phyloP scores from a whole-genome alignment of 768 basidiomycete species.

The Galerina sulciceps region DNA sequence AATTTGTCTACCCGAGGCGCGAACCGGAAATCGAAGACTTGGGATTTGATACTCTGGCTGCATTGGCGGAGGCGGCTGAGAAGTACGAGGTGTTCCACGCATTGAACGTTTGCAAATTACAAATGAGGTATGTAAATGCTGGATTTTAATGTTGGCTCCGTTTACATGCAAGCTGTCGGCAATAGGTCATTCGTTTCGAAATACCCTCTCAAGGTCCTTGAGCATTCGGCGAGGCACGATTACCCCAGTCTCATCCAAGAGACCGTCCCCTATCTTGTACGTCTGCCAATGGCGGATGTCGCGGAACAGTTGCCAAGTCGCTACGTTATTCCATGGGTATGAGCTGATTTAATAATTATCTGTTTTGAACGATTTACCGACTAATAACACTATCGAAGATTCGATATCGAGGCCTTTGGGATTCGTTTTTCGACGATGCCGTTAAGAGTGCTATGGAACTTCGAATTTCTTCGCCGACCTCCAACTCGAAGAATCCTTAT shows the following conservation, averaged over 20 bases:
- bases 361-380: background rate
- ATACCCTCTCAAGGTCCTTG: constrained; percentile 21
- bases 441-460: constrained; percentile 2
- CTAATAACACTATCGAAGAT: background rate
- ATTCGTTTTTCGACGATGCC: constrained; percentile 12
- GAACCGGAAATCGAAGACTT: constrained; percentile 24
- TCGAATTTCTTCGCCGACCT: background rate
- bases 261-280: constrained; percentile 21
- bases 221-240: constrained; percentile 25
- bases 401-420: constrained; percentile 12
- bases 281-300: constrained; percentile 9
- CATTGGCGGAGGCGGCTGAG: constrained; percentile 30
- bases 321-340: constrained; percentile 22
- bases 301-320: constrained; percentile 12
- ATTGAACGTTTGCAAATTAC: constrained; percentile 25
- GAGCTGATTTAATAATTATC: background rate
- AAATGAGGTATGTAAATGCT: constrained; percentile 22
- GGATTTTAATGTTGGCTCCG: background rate
- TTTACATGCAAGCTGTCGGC: background rate
- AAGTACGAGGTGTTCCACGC: constrained; percentile 32
- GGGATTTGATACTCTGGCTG: constrained; percentile 17
- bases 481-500: constrained; percentile 1
- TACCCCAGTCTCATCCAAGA: constrained; percentile 23
- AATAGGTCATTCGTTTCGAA: constrained; percentile 16
- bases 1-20: constrained; percentile 29